Base-by-base conservation (phyloP, 306 rosid species). In the Vigna radiata region DNA sequence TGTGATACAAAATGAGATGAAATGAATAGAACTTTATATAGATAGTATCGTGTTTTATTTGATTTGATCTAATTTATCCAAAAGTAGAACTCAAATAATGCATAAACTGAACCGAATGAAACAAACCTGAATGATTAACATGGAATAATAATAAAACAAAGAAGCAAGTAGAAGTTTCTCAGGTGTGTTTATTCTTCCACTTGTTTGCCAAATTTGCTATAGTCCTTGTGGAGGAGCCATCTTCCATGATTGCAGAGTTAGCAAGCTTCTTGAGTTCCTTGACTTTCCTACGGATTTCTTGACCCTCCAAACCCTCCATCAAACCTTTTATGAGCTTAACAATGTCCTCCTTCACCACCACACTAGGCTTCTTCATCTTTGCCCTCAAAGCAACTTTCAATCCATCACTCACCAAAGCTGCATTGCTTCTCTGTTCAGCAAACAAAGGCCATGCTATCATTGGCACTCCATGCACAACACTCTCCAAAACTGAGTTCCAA, bases 391-490 rank as follows among this genome's bases (percentile, higher is more conserved):
- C 88, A 71, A 88, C 78, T 73, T 29, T 81, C 5, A 85, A 46
- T 0, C 59, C 83, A 59, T 83, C 65, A 3, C 77, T 76, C 0
- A 86, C 33, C 59, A 73, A 2, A 49, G 63, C 87, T 0, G 87
- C 83, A 36, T 83, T 83, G 47, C 29, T 59, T 29, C 80, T 79
- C 31, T 82, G 89, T 37, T 85, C 86, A 7, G 89, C 89, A 72
- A 82, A 85, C 4, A 85, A 16, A 10, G 86, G 86, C 89, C 89
- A 82, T 1, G 86, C 80, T 0, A 85, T 76, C 70, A 85, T 16
- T 8, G 89, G 43, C 27, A 85, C 84, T 3, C 84, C 89, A 4
- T 73, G n/a, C 8, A 73, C 64, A 1, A 83, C 37, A 21, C 87
- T 77, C 61, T 86, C 89, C 4, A 83, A 33, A 48, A 54, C 19